Percentiles rank a stretch among this genome's conserved stretches.
phyloP scores from a whole-genome alignment of 1,139 yeast species.

The Saccharomycopsis hybrid region DNA sequence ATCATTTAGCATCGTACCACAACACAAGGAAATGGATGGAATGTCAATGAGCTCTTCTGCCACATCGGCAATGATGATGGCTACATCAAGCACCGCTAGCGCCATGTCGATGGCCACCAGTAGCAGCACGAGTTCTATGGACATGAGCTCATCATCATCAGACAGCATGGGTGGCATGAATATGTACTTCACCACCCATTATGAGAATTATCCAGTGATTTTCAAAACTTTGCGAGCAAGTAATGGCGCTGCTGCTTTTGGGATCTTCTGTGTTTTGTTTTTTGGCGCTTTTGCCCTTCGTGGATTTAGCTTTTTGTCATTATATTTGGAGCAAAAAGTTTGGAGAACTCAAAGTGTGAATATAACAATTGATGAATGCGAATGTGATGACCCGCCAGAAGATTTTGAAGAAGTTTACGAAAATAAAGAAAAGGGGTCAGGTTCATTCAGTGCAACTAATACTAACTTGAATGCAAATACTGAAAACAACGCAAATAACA shows the following conservation, averaged over 20 bases:
- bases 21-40: too few relatives aligned
- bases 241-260: conserved; percentile 58
- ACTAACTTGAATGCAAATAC: too few relatives aligned
- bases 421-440: not conserved
- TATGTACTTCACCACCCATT: conserved; percentile 47
- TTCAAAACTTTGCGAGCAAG: conserved; percentile 48
- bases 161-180: conserved; percentile 39
- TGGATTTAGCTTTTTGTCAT: conserved; percentile 50
- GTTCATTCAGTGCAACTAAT: not conserved
- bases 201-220: conserved; percentile 51
- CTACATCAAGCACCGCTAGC: not conserved
- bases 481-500: not conserved
- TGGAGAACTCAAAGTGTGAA: conserved; percentile 34
- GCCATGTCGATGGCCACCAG: not conserved
- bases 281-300: conserved; percentile 51
- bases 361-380: conserved; percentile 24
- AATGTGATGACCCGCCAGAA: conserved; percentile 12
- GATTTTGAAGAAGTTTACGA: conserved; percentile 3
- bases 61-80: not conserved
- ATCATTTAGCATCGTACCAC: too few relatives aligned
- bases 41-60: not conserved
- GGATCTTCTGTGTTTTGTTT: conserved; percentile 58
- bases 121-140: conserved; percentile 26
- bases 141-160: conserved; percentile 24
- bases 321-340: conserved; percentile 61